A percentile compares a stretch with the other conserved stretches of the same genome.
Conservation (phyloP, 2,329 filamentous ascomycete species). For the Diplodia seriata region DNA sequence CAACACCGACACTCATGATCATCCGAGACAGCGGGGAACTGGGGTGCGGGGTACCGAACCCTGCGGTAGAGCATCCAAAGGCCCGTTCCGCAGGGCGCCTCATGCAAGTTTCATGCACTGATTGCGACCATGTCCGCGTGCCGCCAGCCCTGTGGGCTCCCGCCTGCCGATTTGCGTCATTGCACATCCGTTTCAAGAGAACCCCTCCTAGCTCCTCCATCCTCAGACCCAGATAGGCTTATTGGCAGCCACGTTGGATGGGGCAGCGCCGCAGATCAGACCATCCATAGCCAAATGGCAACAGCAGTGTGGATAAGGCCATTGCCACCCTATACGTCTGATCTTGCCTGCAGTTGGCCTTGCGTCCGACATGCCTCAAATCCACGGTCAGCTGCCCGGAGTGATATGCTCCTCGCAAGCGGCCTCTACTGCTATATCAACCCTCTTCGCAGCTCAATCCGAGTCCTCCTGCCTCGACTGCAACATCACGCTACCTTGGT, state of each 20-base stretch:
- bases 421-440: background rate
- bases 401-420: background rate
- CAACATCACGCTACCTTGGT: background rate
- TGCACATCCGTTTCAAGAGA: background rate
- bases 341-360: constrained; percentile 10
- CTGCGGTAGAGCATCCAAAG: constrained; percentile 11
- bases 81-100: constrained; percentile 14
- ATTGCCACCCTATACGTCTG: background rate
- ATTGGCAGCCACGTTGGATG: background rate
- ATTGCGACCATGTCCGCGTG: background rate
- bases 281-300: constrained; percentile 6
- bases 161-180: constrained; percentile 18
- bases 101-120: constrained; percentile 16
- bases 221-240: background rate
- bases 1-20: background rate
- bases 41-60: constrained; percentile 4
- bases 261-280: background rate
- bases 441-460: background rate
- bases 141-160: constrained; percentile 2
- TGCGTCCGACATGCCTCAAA: constrained; percentile 11
- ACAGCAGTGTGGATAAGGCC: background rate
- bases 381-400: background rate
- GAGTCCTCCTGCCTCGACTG: background rate
- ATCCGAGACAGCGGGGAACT: background rate
- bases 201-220: constrained; percentile 6